Conservation (phyloP, 768 basidiomycete genomes). For the Lactarius evosmus region DNA sequence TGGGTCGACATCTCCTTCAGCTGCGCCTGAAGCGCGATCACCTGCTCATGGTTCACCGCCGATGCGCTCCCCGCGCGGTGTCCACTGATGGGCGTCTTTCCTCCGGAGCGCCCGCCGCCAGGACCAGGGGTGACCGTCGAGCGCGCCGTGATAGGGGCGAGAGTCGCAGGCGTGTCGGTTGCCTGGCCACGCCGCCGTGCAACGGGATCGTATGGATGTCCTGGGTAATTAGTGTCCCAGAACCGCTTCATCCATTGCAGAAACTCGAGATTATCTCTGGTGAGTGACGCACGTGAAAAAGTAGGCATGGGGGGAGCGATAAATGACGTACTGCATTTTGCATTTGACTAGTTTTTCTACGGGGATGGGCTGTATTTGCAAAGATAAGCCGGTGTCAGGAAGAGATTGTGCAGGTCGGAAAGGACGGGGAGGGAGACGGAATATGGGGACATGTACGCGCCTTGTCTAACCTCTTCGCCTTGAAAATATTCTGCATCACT, state of each 20-base stretch:
- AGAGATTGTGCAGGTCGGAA: neutral
- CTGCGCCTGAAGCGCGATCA: constrained; percentile 69
- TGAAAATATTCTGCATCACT: constrained; percentile 90
- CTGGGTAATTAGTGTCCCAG: constrained; percentile 91
- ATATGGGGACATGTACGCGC: constrained; percentile 38
- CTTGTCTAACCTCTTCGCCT: constrained; percentile 92
- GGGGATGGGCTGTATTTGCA: constrained; percentile 69
- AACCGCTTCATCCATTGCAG: constrained; percentile 95
- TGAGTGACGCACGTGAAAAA: neutral
- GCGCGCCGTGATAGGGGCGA: constrained; percentile 56
- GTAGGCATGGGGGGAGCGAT: no score
- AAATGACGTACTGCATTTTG: constrained; percentile 91
- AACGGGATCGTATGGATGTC: constrained; percentile 82
- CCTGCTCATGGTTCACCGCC: constrained; percentile 61
- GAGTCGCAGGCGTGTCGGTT: constrained; percentile 73
- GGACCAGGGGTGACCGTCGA: constrained; percentile 37
- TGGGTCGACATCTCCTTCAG: constrained; percentile 77
- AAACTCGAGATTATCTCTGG: constrained; percentile 96
- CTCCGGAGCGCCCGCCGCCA: constrained; percentile 49
- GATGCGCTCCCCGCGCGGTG: constrained; percentile 55
- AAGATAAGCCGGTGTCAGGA: neutral
- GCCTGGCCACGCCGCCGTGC: constrained; percentile 75
- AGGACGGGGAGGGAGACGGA: neutral
- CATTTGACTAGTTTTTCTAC: constrained; percentile 95
- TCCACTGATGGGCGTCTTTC: constrained; percentile 69